Evolutionary conservation across 129 eudicot genomes (phyloP), one percentile per base, ranked within the genome.

Genomic region (Flaveria brownii): DNA sequence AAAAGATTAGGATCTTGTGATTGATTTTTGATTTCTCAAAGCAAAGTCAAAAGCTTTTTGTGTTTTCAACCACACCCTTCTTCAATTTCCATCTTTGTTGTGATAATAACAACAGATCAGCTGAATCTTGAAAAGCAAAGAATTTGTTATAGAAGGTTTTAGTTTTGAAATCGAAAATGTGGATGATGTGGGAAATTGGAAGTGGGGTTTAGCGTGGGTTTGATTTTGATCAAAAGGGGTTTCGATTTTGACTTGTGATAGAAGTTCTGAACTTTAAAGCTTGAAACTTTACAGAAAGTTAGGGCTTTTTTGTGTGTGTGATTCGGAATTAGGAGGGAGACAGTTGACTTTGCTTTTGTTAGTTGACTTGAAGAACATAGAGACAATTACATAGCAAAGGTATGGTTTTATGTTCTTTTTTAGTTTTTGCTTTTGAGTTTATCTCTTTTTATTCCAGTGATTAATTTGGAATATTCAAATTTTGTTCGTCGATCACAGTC

Each of bases 241-340:
- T 26, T 42, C 17, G 57, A 39, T 23, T 69, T 78, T 28, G 81
- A 68, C 18, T 77, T 56, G 59, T 10, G 46, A 42, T n/a, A 56
- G 42, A 57, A 15, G 70, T 68, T 55, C 12, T 16, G 9, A 56
- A 18, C 20, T 56, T 2, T 56, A 4, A 33, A 20, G 30, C 54
- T 23, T 36, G 41, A 5, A 36, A 36, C 41, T 36, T 17, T 17
- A 68, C 66, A 22, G 54, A 71, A 71, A 60, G 56, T 51, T 65
- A 16, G 54, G 82, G 66, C 6, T 78, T 70, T 79, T 65, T 73
- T 63, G 73, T 80, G 68, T 64, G 50, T 72, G 73, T 79, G 83
- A 73, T 72, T 72, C 52, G 30, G 74, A 73, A 73, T 65, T 49
- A 71, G 43, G 45, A 16, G 54, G 66, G 62, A 22, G 76, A 78